Percentiles rank a stretch among this genome's conserved stretches.
Conservation (phyloP, 2,329 filamentous ascomycete genomes). For the Lojkania enalia region DNA sequence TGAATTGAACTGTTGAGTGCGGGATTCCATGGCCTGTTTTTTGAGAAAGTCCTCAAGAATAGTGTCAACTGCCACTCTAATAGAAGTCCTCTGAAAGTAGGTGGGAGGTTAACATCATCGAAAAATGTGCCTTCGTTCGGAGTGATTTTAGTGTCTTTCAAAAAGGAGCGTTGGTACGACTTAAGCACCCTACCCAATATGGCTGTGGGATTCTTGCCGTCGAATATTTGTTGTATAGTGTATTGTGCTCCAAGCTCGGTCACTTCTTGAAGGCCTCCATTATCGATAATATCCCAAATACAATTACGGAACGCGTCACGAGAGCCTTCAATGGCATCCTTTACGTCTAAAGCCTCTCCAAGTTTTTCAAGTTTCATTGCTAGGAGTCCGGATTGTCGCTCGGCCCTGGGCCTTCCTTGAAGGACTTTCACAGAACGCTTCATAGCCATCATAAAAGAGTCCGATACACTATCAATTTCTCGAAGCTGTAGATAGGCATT, state of each 20-base stretch:
- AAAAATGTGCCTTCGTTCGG: conserved; percentile 52
- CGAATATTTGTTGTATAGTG: conserved; percentile 60
- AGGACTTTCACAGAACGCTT: conserved; percentile 67
- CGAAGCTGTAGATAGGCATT: conserved; percentile 59
- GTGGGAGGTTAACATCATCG: conserved; percentile 37
- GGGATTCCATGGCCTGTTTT: conserved; percentile 35
- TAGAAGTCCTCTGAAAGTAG: conserved; percentile 40
- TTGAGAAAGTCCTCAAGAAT: conserved; percentile 32
- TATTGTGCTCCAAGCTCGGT: conserved; percentile 53
- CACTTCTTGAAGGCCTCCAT: conserved; percentile 61
- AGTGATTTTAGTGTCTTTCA: conserved; percentile 50
- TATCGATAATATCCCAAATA: conserved; percentile 63
- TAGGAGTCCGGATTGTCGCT: conserved; percentile 64
- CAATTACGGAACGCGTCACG: conserved; percentile 62
- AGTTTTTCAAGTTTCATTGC: conserved; percentile 68
- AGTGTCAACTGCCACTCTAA: conserved; percentile 50
- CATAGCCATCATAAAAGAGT: conserved; percentile 59
- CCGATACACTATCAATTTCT: conserved; percentile 51
- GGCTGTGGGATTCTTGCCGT: conserved; percentile 53
- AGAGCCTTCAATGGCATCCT: conserved; percentile 60
- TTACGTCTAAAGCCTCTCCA: conserved; percentile 61
- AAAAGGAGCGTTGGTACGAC: conserved; percentile 60
- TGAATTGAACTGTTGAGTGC: conserved; percentile 30
- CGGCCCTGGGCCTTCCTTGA: conserved; percentile 56
- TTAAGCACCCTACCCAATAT: conserved; percentile 63